These are phyloP conservation scores for Trichophyton benhamiae DNA, from an alignment of 2,329 filamentous ascomycete species.

Conservation along the genomic window DNA sequence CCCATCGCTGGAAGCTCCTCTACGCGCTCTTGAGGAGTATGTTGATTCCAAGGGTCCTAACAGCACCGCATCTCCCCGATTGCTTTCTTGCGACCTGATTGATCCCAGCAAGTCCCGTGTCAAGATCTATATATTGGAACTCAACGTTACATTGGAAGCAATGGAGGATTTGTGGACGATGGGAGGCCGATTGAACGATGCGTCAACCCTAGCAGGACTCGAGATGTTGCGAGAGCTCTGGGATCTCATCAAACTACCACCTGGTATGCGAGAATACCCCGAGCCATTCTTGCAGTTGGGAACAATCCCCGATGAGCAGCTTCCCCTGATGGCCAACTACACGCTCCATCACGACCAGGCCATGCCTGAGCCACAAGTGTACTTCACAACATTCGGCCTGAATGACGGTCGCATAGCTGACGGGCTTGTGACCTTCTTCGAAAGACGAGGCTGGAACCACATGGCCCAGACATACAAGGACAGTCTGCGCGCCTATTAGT, in stretches of 20 bases:
- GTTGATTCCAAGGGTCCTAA: background rate
- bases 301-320: conserved; percentile 3
- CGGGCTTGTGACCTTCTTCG: conserved; percentile 1
- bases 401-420: background rate
- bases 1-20: conserved; percentile 2
- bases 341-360: background rate
- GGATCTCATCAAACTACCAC: background rate
- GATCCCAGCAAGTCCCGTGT: conserved; percentile 12
- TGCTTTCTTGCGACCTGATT: conserved; percentile 15
- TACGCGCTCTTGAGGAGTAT: conserved; percentile 2
- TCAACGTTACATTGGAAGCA: conserved; percentile 11
- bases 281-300: background rate
- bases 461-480: conserved; percentile 11
- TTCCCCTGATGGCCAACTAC: conserved; percentile 4
- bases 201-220: conserved; percentile 10
- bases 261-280: background rate
- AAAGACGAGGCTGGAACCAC: background rate
- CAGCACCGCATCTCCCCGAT: background rate
- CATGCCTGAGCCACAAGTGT: conserved; percentile 3
- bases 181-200: conserved; percentile 10
- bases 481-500: conserved; percentile 8
- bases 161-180: conserved; percentile 15
- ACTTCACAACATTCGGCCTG: background rate
- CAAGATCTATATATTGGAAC: conserved; percentile 14
- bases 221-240: conserved; percentile 13